A percentile compares a stretch with the other conserved stretches of the same genome.
Conservation (phyloP, 2,329 filamentous ascomycete species). For the Aspergillus fructus region DNA sequence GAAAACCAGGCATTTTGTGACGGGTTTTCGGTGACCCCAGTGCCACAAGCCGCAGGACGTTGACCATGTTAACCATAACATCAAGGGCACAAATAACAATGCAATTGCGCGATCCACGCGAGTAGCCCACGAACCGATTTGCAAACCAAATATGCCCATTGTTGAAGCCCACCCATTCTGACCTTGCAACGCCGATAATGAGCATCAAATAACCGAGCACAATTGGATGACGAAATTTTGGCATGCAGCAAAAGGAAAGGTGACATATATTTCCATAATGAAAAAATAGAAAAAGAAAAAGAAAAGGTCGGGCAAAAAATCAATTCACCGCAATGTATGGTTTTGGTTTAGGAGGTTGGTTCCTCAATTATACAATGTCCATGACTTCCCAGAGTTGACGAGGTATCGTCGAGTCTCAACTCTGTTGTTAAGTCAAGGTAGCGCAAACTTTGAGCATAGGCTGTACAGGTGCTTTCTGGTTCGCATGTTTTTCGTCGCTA, state of each 20-base stretch:
- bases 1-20: not conserved
- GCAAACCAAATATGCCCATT: conserved; percentile 16
- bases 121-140: conserved; percentile 17
- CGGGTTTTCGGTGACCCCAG: not conserved
- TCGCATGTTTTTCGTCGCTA: not conserved
- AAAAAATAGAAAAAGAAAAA: not conserved
- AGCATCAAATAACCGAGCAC: conserved; percentile 14
- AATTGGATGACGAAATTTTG: conserved; percentile 4
- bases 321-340: conserved; percentile 17
- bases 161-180: conserved; percentile 20
- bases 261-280: conserved; percentile 21
- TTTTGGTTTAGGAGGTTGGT: conserved; percentile 14
- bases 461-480: conserved; percentile 14
- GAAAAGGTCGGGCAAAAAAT: conserved; percentile 6
- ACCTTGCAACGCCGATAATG: conserved; percentile 25
- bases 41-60: not conserved
- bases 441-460: conserved; percentile 9
- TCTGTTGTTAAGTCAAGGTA: conserved; percentile 5
- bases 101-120: conserved; percentile 22
- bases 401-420: conserved; percentile 7
- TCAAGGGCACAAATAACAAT: conserved; percentile 11
- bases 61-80: conserved; percentile 6
- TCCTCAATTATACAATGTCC: conserved; percentile 22
- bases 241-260: conserved; percentile 7
- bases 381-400: not conserved